phyloP scores from a whole-genome alignment of 495 filamentous ascomycete species.

The Penicillium parvum region DNA sequence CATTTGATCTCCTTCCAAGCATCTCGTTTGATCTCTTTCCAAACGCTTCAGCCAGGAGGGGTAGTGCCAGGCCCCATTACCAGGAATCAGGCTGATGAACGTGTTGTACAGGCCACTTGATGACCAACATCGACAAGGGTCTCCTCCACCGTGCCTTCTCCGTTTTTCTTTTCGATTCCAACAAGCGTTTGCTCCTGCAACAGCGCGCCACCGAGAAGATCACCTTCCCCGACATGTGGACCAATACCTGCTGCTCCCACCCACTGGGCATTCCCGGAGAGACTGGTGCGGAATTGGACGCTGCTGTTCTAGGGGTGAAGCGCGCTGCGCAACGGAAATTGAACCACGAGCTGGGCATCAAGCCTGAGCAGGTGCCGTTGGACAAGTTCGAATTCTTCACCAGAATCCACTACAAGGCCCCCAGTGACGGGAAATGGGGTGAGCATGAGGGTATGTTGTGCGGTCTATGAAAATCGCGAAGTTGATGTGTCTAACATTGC shows the following conservation, averaged over 20 bases:
- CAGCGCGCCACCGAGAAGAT: constrained; percentile 97
- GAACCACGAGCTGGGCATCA: constrained; percentile 91
- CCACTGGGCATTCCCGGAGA: constrained; percentile 87
- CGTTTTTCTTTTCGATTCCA: constrained; percentile 90
- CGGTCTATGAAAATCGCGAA: neutral
- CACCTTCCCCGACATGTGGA: constrained; percentile 99
- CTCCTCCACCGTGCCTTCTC: constrained; percentile 97
- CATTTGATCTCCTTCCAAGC: too few species aligned
- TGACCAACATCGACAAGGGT: constrained; percentile 95
- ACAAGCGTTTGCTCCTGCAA: constrained; percentile 87
- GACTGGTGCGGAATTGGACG: constrained; percentile 77
- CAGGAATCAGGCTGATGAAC: constrained; percentile 3
- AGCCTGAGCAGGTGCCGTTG: constrained; percentile 81
- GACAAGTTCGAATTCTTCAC: constrained; percentile 93
- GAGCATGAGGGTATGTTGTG: constrained; percentile 81
- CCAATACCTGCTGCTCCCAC: constrained; percentile 99
- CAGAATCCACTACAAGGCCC: constrained; percentile 95
- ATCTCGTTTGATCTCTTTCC: constrained; percentile 1
- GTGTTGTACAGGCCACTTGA: constrained; percentile 72
- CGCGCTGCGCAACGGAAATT: constrained; percentile 89
- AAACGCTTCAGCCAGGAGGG: constrained; percentile 7
- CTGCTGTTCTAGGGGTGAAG: constrained; percentile 78
- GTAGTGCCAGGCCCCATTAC: neutral
- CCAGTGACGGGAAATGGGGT: constrained; percentile 96
- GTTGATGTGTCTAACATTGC: constrained; percentile 13